A percentile compares a stretch with the other conserved stretches of the same genome.
phyloP scores from a whole-genome alignment of 2,329 filamentous ascomycete genomes.

The Talaromyces pinophilus region DNA sequence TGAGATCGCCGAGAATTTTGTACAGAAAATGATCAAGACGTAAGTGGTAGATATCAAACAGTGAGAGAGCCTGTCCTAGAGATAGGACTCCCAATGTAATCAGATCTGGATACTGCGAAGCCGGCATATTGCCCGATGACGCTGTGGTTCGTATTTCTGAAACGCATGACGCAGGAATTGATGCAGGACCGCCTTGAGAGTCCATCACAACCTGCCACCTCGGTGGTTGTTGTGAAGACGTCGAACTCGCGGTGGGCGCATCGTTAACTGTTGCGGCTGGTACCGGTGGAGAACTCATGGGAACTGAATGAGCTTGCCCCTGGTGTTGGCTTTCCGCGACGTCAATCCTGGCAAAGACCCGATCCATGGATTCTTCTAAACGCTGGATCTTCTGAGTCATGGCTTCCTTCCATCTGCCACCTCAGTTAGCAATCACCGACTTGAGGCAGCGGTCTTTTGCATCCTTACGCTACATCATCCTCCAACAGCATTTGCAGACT shows the following conservation, averaged over 20 bases:
- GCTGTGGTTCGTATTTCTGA: slow-evolving; percentile 25
- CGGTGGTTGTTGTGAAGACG: slow-evolving; percentile 27
- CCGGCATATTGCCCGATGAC: slow-evolving; percentile 16
- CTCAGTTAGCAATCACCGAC: neutral
- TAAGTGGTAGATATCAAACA: slow-evolving; percentile 46
- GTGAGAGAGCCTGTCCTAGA: slow-evolving; percentile 44
- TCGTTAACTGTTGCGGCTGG: neutral
- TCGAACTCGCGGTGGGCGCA: slow-evolving; percentile 13
- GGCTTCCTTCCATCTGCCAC: slow-evolving; percentile 42
- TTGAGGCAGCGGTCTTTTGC: neutral
- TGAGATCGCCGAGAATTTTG: slow-evolving; percentile 43
- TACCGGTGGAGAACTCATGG: neutral
- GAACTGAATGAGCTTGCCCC: neutral
- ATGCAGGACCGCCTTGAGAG: slow-evolving; percentile 37
- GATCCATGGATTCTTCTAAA: slow-evolving; percentile 40
- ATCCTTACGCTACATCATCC: slow-evolving; percentile 37
- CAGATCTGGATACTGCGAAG: slow-evolving; percentile 38
- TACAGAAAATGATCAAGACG: slow-evolving; percentile 53
- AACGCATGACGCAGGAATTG: slow-evolving; percentile 25
- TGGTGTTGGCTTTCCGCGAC: slow-evolving; percentile 24
- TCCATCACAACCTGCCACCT: slow-evolving; percentile 45
- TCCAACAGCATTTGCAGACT: slow-evolving; percentile 48
- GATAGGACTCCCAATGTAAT: slow-evolving; percentile 49
- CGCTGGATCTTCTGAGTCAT: slow-evolving; percentile 40
- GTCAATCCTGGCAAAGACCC: slow-evolving; percentile 28